phyloP scores from a whole-genome alignment of 177 flowering plant genomes.

The Vitis hybrid region DNA sequence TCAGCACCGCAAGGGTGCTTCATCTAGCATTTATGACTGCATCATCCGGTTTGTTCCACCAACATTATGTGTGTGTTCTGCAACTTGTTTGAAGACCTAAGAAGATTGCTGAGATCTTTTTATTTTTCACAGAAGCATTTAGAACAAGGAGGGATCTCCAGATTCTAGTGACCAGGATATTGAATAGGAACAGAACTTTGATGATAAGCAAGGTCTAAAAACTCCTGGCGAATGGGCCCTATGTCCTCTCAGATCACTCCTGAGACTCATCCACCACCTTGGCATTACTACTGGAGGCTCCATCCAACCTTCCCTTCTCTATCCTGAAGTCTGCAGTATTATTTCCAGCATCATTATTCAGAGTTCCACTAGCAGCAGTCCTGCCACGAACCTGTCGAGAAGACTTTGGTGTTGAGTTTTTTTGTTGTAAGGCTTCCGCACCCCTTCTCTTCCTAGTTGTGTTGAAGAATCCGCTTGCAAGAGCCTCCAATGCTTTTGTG shows the following conservation, averaged over 20 bases:
- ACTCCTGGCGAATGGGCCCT: neutral
- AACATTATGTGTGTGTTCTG: too few species aligned
- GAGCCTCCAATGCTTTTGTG: slow-evolving; percentile 40
- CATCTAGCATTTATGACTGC: too few species aligned
- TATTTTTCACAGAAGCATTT: too few species aligned
- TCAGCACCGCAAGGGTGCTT: too few species aligned
- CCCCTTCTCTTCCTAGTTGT: slow-evolving; percentile 17
- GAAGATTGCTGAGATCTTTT: too few species aligned
- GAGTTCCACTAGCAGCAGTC: neutral
- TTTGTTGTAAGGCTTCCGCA: neutral
- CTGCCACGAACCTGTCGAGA: slow-evolving; percentile 7
- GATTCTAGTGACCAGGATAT: too few species aligned
- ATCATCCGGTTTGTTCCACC: too few species aligned
- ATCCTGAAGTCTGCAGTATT: neutral
- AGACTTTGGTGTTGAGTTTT: slow-evolving; percentile 1
- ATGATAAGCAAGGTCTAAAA: too few species aligned
- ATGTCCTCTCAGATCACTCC: neutral
- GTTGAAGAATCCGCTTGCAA: slow-evolving; percentile 18
- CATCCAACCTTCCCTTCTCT: neutral
- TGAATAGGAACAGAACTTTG: too few species aligned
- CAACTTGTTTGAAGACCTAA: too few species aligned
- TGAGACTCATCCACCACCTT: neutral
- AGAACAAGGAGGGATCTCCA: too few species aligned
- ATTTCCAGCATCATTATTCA: neutral
- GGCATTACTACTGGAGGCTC: neutral